Conservation (phyloP, 2,329 filamentous ascomycete species). For the Endoconidiophora polonica region DNA sequence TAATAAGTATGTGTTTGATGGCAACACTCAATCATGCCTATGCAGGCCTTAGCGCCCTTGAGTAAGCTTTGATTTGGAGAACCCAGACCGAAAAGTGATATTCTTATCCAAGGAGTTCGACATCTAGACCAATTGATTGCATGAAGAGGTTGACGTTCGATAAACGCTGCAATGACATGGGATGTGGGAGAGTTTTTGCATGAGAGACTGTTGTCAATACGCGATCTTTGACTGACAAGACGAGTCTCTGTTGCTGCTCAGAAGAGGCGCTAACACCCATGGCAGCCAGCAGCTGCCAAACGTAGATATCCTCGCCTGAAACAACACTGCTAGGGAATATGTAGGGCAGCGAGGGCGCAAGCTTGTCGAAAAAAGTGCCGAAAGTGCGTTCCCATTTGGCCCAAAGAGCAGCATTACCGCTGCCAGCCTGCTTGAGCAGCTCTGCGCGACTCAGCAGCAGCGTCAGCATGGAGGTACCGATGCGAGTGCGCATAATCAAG, state of each 20-base stretch:
- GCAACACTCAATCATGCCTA: not conserved
- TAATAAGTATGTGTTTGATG: not conserved
- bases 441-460: constrained; percentile 90
- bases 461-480: constrained; percentile 78
- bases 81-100: not conserved
- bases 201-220: constrained; percentile 89
- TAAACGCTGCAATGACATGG: constrained; percentile 68
- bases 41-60: too few relatives aligned
- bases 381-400: constrained; percentile 73
- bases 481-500: constrained; percentile 67
- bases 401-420: constrained; percentile 55
- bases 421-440: constrained; percentile 69
- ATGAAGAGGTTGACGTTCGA: constrained; percentile 96
- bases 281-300: constrained; percentile 94
- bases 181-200: constrained; percentile 73
- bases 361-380: constrained; percentile 67
- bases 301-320: constrained; percentile 81
- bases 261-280: constrained; percentile 86
- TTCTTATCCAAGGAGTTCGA: constrained; percentile 42
- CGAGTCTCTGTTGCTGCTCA: constrained; percentile 86
- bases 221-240: constrained; percentile 90
- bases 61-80: not conserved
- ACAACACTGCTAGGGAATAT: constrained; percentile 89
- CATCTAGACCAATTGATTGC: constrained; percentile 95
- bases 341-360: constrained; percentile 68